Evolutionary conservation across 306 rosid species (phyloP).

Genomic region (Macrotyloma uniflorum): DNA sequence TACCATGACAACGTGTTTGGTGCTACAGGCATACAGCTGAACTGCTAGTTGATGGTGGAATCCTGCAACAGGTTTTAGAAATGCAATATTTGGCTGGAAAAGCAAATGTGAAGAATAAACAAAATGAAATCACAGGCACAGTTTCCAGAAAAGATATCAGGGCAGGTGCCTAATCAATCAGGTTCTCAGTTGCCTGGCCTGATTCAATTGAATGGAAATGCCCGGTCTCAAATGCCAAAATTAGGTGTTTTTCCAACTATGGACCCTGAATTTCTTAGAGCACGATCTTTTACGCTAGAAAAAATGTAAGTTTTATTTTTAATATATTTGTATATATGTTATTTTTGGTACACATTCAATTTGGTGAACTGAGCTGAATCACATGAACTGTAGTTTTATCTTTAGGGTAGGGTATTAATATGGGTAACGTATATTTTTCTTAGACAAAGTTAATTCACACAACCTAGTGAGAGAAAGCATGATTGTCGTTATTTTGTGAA

Average conservation of each 20-base stretch:
- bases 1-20: not conserved
- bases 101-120: slow-evolving; percentile 42
- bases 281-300: slow-evolving; percentile 59
- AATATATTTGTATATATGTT: not conserved
- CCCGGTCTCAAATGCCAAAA: slow-evolving; percentile 49
- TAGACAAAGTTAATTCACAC: not conserved
- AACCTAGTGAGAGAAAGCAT: not conserved
- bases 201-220: slow-evolving; percentile 63
- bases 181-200: slow-evolving; percentile 66
- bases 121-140: slow-evolving; percentile 73
- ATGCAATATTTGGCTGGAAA: slow-evolving; percentile 31
- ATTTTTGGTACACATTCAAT: not conserved
- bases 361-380: not conserved
- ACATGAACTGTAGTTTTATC: not conserved
- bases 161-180: slow-evolving; percentile 76
- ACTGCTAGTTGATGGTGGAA: slow-evolving; percentile 38
- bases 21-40: not conserved
- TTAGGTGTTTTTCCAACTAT: slow-evolving; percentile 48
- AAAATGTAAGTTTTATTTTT: slow-evolving; percentile 67
- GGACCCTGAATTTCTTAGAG: slow-evolving; percentile 69
- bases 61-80: slow-evolving; percentile 38
- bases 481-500: not conserved
- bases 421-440: not conserved
- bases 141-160: slow-evolving; percentile 66
- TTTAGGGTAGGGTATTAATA: not conserved